phyloP scores from a whole-genome alignment of 73 alveolate genomes.

The Paramecium octaurelia region DNA sequence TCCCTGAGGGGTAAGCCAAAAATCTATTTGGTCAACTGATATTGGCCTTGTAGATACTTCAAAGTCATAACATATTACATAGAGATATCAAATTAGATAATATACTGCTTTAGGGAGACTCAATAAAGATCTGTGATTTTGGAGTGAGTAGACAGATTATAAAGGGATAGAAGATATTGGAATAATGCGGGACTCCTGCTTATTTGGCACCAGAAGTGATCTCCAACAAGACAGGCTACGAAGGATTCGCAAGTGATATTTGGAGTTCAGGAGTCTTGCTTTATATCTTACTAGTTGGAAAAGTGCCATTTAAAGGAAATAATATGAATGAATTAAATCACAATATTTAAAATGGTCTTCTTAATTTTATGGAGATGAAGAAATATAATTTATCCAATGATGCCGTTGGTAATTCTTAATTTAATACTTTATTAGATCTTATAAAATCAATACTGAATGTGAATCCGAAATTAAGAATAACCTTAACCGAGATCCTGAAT shows the following conservation, averaged over 20 bases:
- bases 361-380: slow-evolving; percentile 53
- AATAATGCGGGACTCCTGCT: slow-evolving; percentile 99
- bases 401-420: slow-evolving; percentile 28
- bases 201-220: slow-evolving; percentile 99
- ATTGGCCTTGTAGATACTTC: slow-evolving; percentile 83
- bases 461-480: slow-evolving; percentile 57
- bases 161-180: slow-evolving; percentile 85
- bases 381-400: slow-evolving; percentile 47
- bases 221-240: slow-evolving; percentile 89
- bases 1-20: slow-evolving; percentile 86
- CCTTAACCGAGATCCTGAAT: slow-evolving; percentile 48
- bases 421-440: background rate
- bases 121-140: slow-evolving; percentile 94
- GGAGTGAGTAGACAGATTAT: slow-evolving; percentile 89
- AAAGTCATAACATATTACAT: slow-evolving; percentile 87
- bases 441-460: slow-evolving; percentile 60
- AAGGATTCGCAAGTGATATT: slow-evolving; percentile 92
- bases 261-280: slow-evolving; percentile 97
- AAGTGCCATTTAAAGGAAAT: slow-evolving; percentile 94
- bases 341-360: slow-evolving; percentile 52
- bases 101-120: slow-evolving; percentile 86
- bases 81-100: slow-evolving; percentile 97
- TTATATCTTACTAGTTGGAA: slow-evolving; percentile 91
- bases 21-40: slow-evolving; percentile 84
- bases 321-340: slow-evolving; percentile 87